Evolutionary conservation across 495 filamentous ascomycete genomes (phyloP), one percentile per base, ranked within the genome.

Genomic region (Extremus antarcticus): DNA sequence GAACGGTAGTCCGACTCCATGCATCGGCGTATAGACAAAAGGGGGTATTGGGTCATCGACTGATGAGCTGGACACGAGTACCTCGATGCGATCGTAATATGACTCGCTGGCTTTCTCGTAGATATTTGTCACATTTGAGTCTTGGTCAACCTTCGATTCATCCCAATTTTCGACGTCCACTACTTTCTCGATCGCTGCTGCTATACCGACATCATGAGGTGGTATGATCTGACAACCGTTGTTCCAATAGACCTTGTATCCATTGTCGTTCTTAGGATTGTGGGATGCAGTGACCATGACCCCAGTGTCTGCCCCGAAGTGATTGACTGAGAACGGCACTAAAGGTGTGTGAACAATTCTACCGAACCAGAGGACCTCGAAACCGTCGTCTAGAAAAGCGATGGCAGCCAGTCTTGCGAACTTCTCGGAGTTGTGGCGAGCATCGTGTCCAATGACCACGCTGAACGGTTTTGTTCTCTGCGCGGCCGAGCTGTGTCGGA

Each of bases 281-380:
- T 85, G 81, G 56, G 78, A 82, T 22, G 84, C 84, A 43, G 84
- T 87, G 47, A 87, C 74, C 84, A 88, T 87, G 21, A 88, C 70
- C 41, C 84, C 84, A 25, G 81, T 84, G 8, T 74, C 76, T 51
- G 84, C 79, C 35, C 68, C 66, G 50, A 80, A 68, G 47, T 78
- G 63, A 1, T 66, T 72, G 43, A 87, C 77, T 2, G 75, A 79
- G 64, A 85, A 88, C 2, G 84, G 78, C n/a, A 88, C 81, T 54
- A 85, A 65, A 17, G 84, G 84, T 16, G 84, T 88, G 29, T 81
- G 78, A 1, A 78, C 77, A 7, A 73, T 56, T 23, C 66, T 59
- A 9, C 77, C 73, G 51, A 81, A 84, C 68, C 78, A 82, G 66
- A 74, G 78, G 0, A 87, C 82, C 4, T 73, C 76, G 47, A 87